A percentile compares a stretch with the other conserved stretches of the same genome.
Conservation (phyloP, 73 alveolate species). For the Paramecium tetraurelia region DNA sequence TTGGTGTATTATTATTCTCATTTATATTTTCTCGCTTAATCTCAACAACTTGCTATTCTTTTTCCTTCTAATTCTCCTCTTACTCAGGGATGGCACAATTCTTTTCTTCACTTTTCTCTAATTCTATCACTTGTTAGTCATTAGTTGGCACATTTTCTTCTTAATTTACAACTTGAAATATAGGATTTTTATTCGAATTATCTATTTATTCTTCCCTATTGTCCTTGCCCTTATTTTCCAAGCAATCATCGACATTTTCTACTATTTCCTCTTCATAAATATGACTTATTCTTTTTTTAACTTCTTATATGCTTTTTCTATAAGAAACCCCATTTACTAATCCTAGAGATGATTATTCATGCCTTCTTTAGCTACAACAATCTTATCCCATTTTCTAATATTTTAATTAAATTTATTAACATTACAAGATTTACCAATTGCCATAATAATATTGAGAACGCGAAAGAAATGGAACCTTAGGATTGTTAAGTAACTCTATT, state of each 20-base stretch:
- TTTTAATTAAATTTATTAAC: not conserved
- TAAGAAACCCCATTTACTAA: not conserved
- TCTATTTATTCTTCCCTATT: not conserved
- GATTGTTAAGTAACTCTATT: too few species aligned
- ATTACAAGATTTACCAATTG: not conserved
- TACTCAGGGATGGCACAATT: not conserved
- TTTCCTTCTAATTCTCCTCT: not conserved
- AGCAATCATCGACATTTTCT: not conserved
- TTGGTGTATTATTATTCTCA: not conserved
- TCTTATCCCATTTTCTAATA: not conserved
- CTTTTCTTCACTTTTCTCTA: not conserved
- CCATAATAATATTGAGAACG: not conserved
- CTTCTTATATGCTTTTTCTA: not conserved
- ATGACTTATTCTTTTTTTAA: not conserved
- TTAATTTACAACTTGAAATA: not conserved
- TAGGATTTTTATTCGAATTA: not conserved
- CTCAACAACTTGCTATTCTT: not conserved
- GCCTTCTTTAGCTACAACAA: not conserved
- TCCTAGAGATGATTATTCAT: not conserved
- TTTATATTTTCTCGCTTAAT: not conserved
- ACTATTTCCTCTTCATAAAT: not conserved
- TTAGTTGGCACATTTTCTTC: not conserved
- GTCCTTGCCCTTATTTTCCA: not conserved
- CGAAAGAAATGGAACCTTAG: not conserved
- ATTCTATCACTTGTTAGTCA: not conserved